A percentile compares a stretch with the other conserved stretches of the same genome.
These are phyloP conservation scores for Aspergillus bridgeri DNA, from an alignment of 495 filamentous ascomycete genomes.

Conservation along the genomic window DNA sequence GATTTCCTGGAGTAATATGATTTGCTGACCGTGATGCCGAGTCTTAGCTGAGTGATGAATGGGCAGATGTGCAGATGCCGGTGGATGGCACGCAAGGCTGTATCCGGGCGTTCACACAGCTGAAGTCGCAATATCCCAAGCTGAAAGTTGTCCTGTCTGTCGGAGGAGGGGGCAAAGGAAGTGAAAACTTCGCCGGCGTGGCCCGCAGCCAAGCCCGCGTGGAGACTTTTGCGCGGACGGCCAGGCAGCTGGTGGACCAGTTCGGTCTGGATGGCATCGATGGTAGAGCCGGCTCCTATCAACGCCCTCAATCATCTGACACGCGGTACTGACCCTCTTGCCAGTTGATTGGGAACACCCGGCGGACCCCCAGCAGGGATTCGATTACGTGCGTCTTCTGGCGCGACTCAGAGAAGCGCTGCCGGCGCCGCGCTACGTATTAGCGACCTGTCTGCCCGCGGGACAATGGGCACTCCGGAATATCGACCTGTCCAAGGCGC, in stretches of 20 bases:
- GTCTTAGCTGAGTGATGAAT: slow-evolving; percentile 76
- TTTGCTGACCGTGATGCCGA: slow-evolving; percentile 20
- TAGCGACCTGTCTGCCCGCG: slow-evolving; percentile 82
- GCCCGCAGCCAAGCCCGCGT: slow-evolving; percentile 57
- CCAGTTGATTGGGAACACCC: slow-evolving; percentile 93
- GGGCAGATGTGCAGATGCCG: slow-evolving; percentile 74
- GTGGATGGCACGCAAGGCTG: slow-evolving; percentile 78
- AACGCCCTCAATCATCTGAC: background rate
- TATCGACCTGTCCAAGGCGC: slow-evolving; percentile 66
- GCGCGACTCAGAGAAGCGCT: slow-evolving; percentile 64
- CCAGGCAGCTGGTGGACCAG: slow-evolving; percentile 64
- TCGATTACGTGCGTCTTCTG: slow-evolving; percentile 70
- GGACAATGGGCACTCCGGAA: slow-evolving; percentile 68
- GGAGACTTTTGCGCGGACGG: slow-evolving; percentile 71
- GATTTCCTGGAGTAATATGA: background rate
- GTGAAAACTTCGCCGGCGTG: slow-evolving; percentile 71
- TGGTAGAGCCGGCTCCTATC: slow-evolving; percentile 46
- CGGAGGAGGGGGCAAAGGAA: slow-evolving; percentile 76
- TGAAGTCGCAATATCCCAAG: slow-evolving; percentile 73
- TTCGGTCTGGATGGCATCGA: slow-evolving; percentile 85
- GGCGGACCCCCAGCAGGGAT: slow-evolving; percentile 61
- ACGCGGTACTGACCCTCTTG: background rate
- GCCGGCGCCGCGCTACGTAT: slow-evolving; percentile 68
- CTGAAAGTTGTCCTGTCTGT: slow-evolving; percentile 82
- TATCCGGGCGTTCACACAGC: slow-evolving; percentile 65